Conservation (phyloP, 1,139 yeast genomes). For the Candida sojae region DNA sequence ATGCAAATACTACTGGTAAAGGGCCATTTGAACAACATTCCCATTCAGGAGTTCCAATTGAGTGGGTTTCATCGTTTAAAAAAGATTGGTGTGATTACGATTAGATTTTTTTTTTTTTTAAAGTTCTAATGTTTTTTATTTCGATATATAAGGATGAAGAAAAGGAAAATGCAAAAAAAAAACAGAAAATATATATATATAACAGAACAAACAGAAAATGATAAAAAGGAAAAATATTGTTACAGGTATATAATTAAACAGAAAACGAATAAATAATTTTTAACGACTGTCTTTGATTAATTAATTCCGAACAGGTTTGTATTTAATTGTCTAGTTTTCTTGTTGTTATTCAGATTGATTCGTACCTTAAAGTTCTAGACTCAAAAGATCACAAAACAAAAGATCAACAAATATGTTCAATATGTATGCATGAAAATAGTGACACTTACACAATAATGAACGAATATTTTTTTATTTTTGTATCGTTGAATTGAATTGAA, state of each 20-base stretch:
- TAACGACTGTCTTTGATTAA: background rate
- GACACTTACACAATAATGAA: no score
- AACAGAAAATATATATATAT: background rate
- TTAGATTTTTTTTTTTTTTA: conserved; percentile 9
- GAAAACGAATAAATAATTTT: background rate
- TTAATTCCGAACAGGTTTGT: background rate
- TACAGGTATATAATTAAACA: no score
- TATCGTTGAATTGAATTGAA: no score
- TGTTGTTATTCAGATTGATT: no score
- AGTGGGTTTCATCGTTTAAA: conserved; percentile 20
- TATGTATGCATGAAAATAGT: no score
- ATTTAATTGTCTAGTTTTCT: background rate
- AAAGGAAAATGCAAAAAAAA: background rate
- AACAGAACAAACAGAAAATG: background rate
- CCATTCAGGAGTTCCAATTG: conserved; percentile 7
- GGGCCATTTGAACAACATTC: background rate
- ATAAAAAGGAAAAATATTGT: no score
- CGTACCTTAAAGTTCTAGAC: no score
- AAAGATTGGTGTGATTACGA: conserved; percentile 40
- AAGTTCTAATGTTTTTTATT: background rate
- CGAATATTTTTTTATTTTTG: no score
- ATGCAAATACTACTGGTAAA: background rate
- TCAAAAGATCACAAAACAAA: no score
- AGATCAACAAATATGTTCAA: no score
- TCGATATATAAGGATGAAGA: background rate